Evolutionary conservation across 2,329 filamentous ascomycete genomes (phyloP), one percentile per base, ranked within the genome.

Genomic region (Cucurbitaria berberidis): DNA sequence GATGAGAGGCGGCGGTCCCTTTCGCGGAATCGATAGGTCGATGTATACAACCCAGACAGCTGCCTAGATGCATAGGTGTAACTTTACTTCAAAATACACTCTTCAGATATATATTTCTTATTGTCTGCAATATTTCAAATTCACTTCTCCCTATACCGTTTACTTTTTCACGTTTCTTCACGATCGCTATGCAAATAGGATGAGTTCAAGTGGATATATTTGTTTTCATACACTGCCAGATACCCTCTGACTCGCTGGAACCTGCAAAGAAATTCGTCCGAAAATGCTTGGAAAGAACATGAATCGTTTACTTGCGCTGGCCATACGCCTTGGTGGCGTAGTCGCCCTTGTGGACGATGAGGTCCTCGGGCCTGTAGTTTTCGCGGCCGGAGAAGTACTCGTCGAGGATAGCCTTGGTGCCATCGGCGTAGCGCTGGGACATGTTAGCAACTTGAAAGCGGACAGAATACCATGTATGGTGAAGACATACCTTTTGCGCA

Each of bases 301-400:
- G 53, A 48, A 48, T 59, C 73, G 76, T 79, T 75, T 83, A 82
- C 66, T 78, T 78, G 54, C 89, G 82, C 84, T 95, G 86, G 56
- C 93, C 93, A 74, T 96, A 96, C 26, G 93, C 86, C 86, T 90
- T 95, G 74, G 95, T 98, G 64, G 91, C 93, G 76, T 98, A 99
- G 77, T 96, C 90, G 68, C 95, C 95, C 66, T 85, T 80, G 79
- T 90, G 80, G 61, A 97, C 91, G 67, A 99, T 99, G 68, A 99
- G 81, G 74, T 99, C 95, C 82, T 97, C 82, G 50, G 88, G 86
- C 63, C 84, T 83, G 84, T 99, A 99, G 82, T 98, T 93, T 74
- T 90, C 80, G 74, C 86, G 88, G 68, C 93, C 93, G 64, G 83
- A 86, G 76, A 96, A 90, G 85, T 98, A 99, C 79, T 88, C 92